These are phyloP conservation scores for Dryas alaskensis DNA, from an alignment of 306 rosid species.

Conservation along the genomic window DNA sequence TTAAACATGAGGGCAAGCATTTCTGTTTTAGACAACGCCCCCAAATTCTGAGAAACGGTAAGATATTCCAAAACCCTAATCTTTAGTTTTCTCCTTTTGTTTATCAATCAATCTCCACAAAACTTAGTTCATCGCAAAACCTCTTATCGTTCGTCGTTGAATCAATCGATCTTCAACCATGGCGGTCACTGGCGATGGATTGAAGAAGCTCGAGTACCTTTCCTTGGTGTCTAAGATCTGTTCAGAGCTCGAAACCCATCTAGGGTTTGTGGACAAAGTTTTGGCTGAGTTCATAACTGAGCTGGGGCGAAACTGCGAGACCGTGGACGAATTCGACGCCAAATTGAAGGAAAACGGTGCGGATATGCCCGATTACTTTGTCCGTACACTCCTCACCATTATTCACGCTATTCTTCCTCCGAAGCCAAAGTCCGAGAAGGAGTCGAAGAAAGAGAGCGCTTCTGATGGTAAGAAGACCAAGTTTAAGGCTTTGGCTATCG, in stretches of 20 bases:
- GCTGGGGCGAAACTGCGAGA: slow-evolving; percentile 54
- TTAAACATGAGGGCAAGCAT: too few species aligned
- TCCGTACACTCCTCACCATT: slow-evolving; percentile 61
- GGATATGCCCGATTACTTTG: slow-evolving; percentile 77
- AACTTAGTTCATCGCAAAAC: too few species aligned
- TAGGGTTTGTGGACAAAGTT: slow-evolving; percentile 69
- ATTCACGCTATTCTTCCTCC: slow-evolving; percentile 88
- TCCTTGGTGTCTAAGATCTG: slow-evolving; percentile 82
- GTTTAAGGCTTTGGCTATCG: slow-evolving; percentile 57
- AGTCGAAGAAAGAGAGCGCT: slow-evolving; percentile 36
- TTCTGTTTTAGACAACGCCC: too few species aligned
- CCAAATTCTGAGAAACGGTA: too few species aligned
- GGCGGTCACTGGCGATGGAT: slow-evolving; percentile 48
- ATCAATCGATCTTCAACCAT: slow-evolving; percentile 21
- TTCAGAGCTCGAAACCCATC: slow-evolving; percentile 73
- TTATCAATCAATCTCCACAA: too few species aligned
- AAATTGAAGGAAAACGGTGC: slow-evolving; percentile 75
- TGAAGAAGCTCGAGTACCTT: slow-evolving; percentile 70
- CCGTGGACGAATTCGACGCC: slow-evolving; percentile 58
- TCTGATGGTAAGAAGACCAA: slow-evolving; percentile 45
- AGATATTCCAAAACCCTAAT: too few species aligned
- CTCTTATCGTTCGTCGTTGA: too few species aligned
- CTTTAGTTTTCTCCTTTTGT: neutral
- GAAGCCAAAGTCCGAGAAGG: slow-evolving; percentile 36
- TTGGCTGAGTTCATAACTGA: slow-evolving; percentile 80